Conservation (phyloP, 768 basidiomycete species). For the Clavulina sp. region DNA sequence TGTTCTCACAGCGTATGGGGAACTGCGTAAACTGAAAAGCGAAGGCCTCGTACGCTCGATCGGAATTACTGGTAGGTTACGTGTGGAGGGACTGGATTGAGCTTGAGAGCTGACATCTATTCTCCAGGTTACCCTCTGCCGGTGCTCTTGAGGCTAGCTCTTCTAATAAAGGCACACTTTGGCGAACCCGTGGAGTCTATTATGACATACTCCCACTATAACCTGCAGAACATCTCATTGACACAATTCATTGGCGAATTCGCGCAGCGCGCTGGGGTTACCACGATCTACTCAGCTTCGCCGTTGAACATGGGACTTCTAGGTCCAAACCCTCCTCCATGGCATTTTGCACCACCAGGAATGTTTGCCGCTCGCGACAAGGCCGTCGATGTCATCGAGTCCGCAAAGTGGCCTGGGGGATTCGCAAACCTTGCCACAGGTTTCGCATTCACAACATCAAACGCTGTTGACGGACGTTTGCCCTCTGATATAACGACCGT, state of each 20-base stretch:
- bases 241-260: constrained; percentile 38
- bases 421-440: constrained; percentile 56
- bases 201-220: constrained; percentile 67
- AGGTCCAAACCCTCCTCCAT: constrained; percentile 34
- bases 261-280: constrained; percentile 41
- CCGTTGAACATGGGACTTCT: constrained; percentile 77
- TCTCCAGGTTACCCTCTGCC: constrained; percentile 59
- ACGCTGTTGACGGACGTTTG: constrained; percentile 5
- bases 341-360: constrained; percentile 57
- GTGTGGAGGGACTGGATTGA: neutral
- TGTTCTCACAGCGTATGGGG: constrained; percentile 47
- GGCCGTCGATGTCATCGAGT: constrained; percentile 21
- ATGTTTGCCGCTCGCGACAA: constrained; percentile 25
- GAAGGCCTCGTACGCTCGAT: constrained; percentile 57
- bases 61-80: constrained; percentile 53
- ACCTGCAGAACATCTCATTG: constrained; percentile 52
- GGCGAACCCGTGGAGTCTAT: constrained; percentile 57
- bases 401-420: constrained; percentile 26
- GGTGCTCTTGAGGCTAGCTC: constrained; percentile 64
- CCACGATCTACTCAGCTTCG: constrained; percentile 48
- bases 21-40: constrained; percentile 47
- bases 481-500: constrained; percentile 42
- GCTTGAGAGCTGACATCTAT: neutral
- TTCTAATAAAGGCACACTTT: constrained; percentile 29
- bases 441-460: constrained; percentile 32